These are phyloP conservation scores for Clonostachys solani DNA, from an alignment of 2,329 filamentous ascomycete genomes.

Conservation along the genomic window DNA sequence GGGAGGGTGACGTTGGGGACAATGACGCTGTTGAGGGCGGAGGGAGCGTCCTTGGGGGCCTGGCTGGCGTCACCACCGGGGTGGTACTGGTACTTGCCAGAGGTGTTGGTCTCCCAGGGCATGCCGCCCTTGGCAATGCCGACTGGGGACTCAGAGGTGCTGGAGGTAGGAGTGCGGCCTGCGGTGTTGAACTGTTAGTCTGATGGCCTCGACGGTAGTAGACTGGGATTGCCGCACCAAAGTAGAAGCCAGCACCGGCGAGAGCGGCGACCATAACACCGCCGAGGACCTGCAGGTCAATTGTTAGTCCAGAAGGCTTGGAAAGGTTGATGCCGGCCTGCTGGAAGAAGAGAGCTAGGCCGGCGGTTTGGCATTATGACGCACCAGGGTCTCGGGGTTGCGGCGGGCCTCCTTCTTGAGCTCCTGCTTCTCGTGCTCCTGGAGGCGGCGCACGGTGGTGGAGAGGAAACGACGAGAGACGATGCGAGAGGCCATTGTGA, in stretches of 20 bases:
- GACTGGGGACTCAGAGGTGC: slow-evolving; percentile 77
- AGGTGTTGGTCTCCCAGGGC: slow-evolving; percentile 78
- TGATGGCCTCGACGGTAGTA: background rate
- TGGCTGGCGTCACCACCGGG: slow-evolving; percentile 77
- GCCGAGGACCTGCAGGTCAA: slow-evolving; percentile 67
- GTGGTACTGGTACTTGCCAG: slow-evolving; percentile 72
- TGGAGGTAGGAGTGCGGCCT: slow-evolving; percentile 81
- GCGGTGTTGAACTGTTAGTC: background rate
- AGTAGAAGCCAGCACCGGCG: slow-evolving; percentile 85
- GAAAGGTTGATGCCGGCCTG: slow-evolving; percentile 1
- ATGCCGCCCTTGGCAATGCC: slow-evolving; percentile 72
- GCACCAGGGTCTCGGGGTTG: slow-evolving; percentile 40
- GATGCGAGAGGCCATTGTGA: slow-evolving; percentile 52
- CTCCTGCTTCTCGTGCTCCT: slow-evolving; percentile 35
- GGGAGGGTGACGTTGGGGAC: slow-evolving; percentile 91
- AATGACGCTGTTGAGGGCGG: slow-evolving; percentile 91
- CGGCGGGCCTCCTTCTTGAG: slow-evolving; percentile 57
- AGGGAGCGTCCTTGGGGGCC: slow-evolving; percentile 83
- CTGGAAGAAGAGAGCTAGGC: background rate
- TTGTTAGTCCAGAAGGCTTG: slow-evolving; percentile 5
- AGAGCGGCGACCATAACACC: slow-evolving; percentile 88
- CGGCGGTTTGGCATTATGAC: slow-evolving; percentile 23
- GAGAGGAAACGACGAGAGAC: slow-evolving; percentile 49
- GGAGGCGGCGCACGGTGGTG: slow-evolving; percentile 47
- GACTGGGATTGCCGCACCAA: slow-evolving; percentile 49